Evolutionary conservation across 2,329 filamentous ascomycete species (phyloP), one percentile per base, ranked within the genome.

Genomic region (Tolypocladium nubicola): DNA sequence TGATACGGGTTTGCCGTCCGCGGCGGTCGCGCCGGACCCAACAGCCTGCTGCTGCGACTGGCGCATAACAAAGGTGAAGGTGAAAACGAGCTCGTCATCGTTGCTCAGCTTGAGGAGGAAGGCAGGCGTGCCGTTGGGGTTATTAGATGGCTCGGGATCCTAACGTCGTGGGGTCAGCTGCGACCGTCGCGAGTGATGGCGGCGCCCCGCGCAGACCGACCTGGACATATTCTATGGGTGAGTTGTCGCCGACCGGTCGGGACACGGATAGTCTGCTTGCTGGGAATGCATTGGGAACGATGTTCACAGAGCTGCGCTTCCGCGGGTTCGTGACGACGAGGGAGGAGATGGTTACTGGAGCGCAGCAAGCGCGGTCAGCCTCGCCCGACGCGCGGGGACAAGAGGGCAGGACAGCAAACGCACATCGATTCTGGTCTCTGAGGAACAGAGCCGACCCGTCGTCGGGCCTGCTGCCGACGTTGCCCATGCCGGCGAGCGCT

Each of bases 71-170:
- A 97, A 97, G 43, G 89, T 94, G 71, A 97, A 99, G 65, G 87
- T 90, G 74, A 99, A 96, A 63, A 85, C 84, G 56, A 99, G 84
- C 63, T 99, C 94, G 64, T 97, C 94, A 64, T 96, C 91, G 74
- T 92, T 94, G 64, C 79, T 83, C 38, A 99, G 77, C 69, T 95
- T 94, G 58, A 97, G 78, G 54, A 99, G 82, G 71, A 97, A 96
- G 59, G 80, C 81, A 10, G 91, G 89, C 35, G 76, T 68, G 56
- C 77, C 72, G 37, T 73, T 70, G 39, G 73, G 62, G 53, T 72
- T 70, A 49, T 73, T 70, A 33, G 77, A 69, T 57, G 76, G 68
- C 60, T 97, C 93, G 49, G 89, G 85, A 70, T 97, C 94, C 91
- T 96, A 57, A 45, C 60, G 57, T 50, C 59, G 55, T 38, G 54